Evolutionary conservation across 129 eudicot genomes (phyloP), one percentile per base, ranked within the genome.

Genomic region (Heracleum sosnowskyi): DNA sequence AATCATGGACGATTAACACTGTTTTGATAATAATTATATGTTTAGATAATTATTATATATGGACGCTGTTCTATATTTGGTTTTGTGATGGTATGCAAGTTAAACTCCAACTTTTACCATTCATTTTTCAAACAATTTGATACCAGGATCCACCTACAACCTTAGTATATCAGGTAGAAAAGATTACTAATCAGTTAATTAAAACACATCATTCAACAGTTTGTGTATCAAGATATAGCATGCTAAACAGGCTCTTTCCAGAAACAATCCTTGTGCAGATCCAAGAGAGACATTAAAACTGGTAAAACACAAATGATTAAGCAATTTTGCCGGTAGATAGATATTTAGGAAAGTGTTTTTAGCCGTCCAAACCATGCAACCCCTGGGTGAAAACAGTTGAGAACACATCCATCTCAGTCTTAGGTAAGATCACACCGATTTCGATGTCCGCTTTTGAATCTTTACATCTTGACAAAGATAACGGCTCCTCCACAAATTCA

Each of bases 361-460:
- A 64, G 70, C 20, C 39, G 9, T 29, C 36, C 39, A 64, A n/a
- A 15, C 22, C 13, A 31, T 69, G 44, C 22, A 69, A 31, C 22
- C 74, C 74, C 39, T 35, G 41, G 24, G 12, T 8, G n/a, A 35
- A 69, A 35, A 69, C 39, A 34, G n/a, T 31, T 13, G 74, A 31
- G 24, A 69, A 69, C 37, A 18, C 74, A 5, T 69, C 74, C 74
- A 69, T 69, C 74, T 69, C 41, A 69, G 35, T 18, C 7, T 69
- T 18, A 69, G 74, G 41, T 18, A 69, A 7, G 12, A 34, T 2
- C 4, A 69, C 22, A 6, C 74, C 74, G 16, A 69, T 17, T 35
- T 69, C 74, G 4, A 35, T 17, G 11, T 69, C 74, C 24, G 4
- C 2, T 35, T 69, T 35, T 18, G 74, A 69, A 35, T 69, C 42